These are phyloP conservation scores for Penicillium crystallinum DNA, from an alignment of 495 filamentous ascomycete genomes.

Conservation along the genomic window DNA sequence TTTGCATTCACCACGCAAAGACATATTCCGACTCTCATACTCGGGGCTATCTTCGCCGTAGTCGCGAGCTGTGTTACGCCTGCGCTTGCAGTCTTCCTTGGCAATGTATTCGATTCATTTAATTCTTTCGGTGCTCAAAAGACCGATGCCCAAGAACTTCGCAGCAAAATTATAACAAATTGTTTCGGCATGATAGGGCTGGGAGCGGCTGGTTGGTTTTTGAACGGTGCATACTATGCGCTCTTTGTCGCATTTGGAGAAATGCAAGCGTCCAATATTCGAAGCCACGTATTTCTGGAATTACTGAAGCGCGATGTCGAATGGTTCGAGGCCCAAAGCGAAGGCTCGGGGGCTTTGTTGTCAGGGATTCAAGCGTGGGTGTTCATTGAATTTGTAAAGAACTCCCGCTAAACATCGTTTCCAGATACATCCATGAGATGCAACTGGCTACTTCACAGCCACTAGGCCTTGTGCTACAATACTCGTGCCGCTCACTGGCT, in stretches of 20 bases:
- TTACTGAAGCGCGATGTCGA: constrained; percentile 66
- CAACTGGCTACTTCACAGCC: constrained; percentile 75
- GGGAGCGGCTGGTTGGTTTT: constrained; percentile 58
- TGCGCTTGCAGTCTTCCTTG: constrained; percentile 63
- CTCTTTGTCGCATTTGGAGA: constrained; percentile 75
- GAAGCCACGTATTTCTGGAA: constrained; percentile 58
- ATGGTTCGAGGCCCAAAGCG: constrained; percentile 74
- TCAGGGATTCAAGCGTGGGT: constrained; percentile 69
- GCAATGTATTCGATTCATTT: constrained; percentile 69
- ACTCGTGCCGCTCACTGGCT: constrained; percentile 53
- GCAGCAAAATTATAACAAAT: constrained; percentile 51
- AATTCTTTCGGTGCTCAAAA: constrained; percentile 57
- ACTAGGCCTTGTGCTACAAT: constrained; percentile 62
- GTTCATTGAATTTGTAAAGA: neutral
- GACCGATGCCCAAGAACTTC: constrained; percentile 44
- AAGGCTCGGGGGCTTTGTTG: constrained; percentile 69
- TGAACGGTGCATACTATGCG: constrained; percentile 58
- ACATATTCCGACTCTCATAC: constrained; percentile 53
- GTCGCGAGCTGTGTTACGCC: constrained; percentile 60
- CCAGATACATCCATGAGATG: constrained; percentile 75
- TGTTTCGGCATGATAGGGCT: constrained; percentile 55
- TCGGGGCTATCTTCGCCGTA: constrained; percentile 51
- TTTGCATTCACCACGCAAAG: constrained; percentile 65
- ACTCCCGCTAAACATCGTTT: neutral
- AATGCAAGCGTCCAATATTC: constrained; percentile 63